phyloP scores from a whole-genome alignment of 805 yeast genomes.

The Yamadazyma laniorum region DNA sequence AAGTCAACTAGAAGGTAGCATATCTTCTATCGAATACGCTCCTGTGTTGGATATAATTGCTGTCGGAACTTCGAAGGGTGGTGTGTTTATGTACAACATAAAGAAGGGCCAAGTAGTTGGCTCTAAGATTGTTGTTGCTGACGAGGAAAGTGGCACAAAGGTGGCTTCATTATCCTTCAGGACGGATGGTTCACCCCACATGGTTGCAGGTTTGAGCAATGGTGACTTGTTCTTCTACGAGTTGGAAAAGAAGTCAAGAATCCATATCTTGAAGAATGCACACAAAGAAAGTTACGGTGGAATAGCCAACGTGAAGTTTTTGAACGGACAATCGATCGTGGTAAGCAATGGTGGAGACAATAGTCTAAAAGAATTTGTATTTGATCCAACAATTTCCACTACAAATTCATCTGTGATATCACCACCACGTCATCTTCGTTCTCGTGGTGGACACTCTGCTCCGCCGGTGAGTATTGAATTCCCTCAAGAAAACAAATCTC shows the following conservation, averaged over 20 bases:
- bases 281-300: slow-evolving; percentile 79
- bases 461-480: slow-evolving; percentile 79
- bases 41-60: slow-evolving; percentile 88
- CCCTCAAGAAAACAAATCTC: slow-evolving; percentile 73
- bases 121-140: slow-evolving; percentile 47
- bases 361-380: slow-evolving; percentile 82
- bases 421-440: slow-evolving; percentile 88
- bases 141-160: slow-evolving; percentile 36
- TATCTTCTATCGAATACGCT: slow-evolving; percentile 74
- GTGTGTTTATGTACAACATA: slow-evolving; percentile 62
- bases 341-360: slow-evolving; percentile 92
- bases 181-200: slow-evolving; percentile 83
- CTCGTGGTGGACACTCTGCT: slow-evolving; percentile 96
- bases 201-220: slow-evolving; percentile 71
- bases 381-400: slow-evolving; percentile 83
- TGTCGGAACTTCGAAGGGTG: slow-evolving; percentile 70
- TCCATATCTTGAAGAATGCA: slow-evolving; percentile 70
- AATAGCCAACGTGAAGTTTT: slow-evolving; percentile 65
- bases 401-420: slow-evolving; percentile 63
- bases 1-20: slow-evolving; percentile 45
- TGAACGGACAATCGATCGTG: slow-evolving; percentile 89
- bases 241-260: slow-evolving; percentile 64
- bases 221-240: slow-evolving; percentile 91
- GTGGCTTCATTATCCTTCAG: slow-evolving; percentile 75
- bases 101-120: slow-evolving; percentile 57